Base-by-base conservation (phyloP, 306 rosid species). In the Dalbergia oliveri region DNA sequence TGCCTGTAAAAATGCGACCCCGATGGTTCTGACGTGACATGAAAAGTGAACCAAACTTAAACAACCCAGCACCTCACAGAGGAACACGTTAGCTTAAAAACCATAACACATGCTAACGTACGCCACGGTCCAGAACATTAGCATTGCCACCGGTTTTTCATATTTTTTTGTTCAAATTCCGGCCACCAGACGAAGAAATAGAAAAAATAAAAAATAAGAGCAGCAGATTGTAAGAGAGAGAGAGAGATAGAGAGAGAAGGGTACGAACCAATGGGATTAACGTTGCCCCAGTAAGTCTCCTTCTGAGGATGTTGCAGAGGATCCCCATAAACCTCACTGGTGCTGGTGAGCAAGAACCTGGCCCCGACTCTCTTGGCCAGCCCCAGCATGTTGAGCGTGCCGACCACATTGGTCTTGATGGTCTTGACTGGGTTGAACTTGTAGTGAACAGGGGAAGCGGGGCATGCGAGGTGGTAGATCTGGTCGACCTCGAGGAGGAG, bases 231-330 rank as follows among this genome's bases (percentile, higher is more conserved):
- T 21, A 1, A 21, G 23, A 35, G 6, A 37, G 41, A 37, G 41
- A 37, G 14, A 12, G 10, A 10, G 15, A 49, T 6, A 10, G n/a
- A 11, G 54, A 11, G 12, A 13, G 12, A 10, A 45, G 13, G 3
- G 5, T 13, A 84, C 91, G 3, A 0, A 95, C 99, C 99, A 69
- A 95, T 95, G 16, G 99, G 99, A 86, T 95, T 95, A 79, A 95
- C 99, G 90, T 95, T 95, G 79, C 99, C 99, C 99, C 99, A 95
- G 82, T 95, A 95, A 12, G 98, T 95, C 76, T 95, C 99, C 72
- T 91, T 93, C 89, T 95, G 99, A 68, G 99, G 99, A 19, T 95
- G 99, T 74, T 95, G 94, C 72, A 95, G 89, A 76, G 99, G 99
- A 87, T 95, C 99, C 8, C 99, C 99, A 76, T 95, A 95, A 33